Evolutionary conservation across 371 early-diverging fungal genomes (phyloP).

Genomic region (Rhizomucor pusillus): DNA sequence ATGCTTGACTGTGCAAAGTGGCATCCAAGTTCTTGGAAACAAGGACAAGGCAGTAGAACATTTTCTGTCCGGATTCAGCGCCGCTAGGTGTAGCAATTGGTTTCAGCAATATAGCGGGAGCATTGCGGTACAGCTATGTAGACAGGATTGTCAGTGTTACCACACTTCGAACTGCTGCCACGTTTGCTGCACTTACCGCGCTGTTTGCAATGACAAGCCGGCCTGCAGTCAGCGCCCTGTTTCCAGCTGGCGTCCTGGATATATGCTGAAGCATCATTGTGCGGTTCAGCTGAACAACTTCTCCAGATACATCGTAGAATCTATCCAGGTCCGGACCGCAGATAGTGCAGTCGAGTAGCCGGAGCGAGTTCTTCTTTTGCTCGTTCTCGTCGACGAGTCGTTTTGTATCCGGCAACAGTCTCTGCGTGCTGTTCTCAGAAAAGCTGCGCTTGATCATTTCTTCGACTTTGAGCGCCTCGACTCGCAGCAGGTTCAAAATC

Average conservation of each 20-base stretch:
- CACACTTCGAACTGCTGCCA: background rate
- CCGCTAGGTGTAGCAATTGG: constrained; percentile 27
- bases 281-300: constrained; percentile 56
- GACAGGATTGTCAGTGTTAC: background rate
- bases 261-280: constrained; percentile 60
- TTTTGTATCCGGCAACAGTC: constrained; percentile 74
- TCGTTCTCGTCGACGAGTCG: constrained; percentile 59
- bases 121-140: constrained; percentile 56
- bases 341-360: constrained; percentile 79
- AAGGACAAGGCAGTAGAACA: constrained; percentile 50
- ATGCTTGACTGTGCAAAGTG: constrained; percentile 7
- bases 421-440: constrained; percentile 86
- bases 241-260: constrained; percentile 58
- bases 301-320: constrained; percentile 69
- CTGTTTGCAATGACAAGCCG: constrained; percentile 74
- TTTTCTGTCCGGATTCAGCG: constrained; percentile 35
- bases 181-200: constrained; percentile 29
- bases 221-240: constrained; percentile 64
- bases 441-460: constrained; percentile 99
- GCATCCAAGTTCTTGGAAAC: constrained; percentile 24
- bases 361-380: constrained; percentile 52
- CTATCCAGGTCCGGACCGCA: constrained; percentile 74
- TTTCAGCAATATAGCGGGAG: constrained; percentile 65
- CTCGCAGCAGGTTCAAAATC: constrained; percentile 96
- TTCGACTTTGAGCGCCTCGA: constrained; percentile 96